Percentiles rank a stretch among this genome's conserved stretches.
These are phyloP conservation scores for Chlamydomonas asymmetrica DNA, from an alignment of 139 green algal genomes.

Conservation along the genomic window DNA sequence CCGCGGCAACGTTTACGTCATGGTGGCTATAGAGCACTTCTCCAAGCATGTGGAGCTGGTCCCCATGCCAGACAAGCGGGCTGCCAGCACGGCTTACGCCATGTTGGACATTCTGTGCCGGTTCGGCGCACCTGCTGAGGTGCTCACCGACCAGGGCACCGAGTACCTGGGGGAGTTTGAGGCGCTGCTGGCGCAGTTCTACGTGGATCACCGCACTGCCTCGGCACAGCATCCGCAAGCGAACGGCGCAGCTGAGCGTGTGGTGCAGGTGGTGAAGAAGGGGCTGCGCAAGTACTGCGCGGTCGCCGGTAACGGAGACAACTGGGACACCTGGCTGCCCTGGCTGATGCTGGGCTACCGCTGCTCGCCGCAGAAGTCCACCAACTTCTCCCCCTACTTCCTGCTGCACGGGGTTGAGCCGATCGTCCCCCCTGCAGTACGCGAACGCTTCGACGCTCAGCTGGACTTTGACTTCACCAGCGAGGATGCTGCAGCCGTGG, in stretches of 20 bases:
- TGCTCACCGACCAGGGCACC: slow-evolving; percentile 38
- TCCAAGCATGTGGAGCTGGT: slow-evolving; percentile 23
- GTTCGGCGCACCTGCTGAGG: slow-evolving; percentile 27
- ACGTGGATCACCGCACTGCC: slow-evolving; percentile 37
- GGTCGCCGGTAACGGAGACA: neutral
- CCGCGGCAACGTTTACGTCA: slow-evolving; percentile 20
- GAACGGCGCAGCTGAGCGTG: slow-evolving; percentile 34
- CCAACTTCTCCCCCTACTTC: slow-evolving; percentile 17
- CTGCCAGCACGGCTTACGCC: neutral
- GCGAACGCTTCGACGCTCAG: slow-evolving; percentile 1
- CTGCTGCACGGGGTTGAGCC: slow-evolving; percentile 25
- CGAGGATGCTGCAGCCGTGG: no score
- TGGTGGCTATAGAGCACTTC: slow-evolving; percentile 40
- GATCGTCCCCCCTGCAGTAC: slow-evolving; percentile 17
- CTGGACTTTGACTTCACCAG: no score
- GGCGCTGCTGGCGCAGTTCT: slow-evolving; percentile 6
- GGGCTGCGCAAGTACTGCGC: slow-evolving; percentile 31
- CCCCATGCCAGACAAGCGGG: slow-evolving; percentile 15
- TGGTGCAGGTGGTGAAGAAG: slow-evolving; percentile 29
- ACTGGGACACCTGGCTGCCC: slow-evolving; percentile 22
- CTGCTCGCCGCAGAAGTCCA: slow-evolving; percentile 24
- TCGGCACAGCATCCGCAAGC: slow-evolving; percentile 27
- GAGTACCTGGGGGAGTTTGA: slow-evolving; percentile 38
- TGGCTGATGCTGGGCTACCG: slow-evolving; percentile 41
- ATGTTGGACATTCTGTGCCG: slow-evolving; percentile 8